These are phyloP conservation scores for Apiospora malaysiana DNA, from an alignment of 2,329 filamentous ascomycete species.

Conservation along the genomic window DNA sequence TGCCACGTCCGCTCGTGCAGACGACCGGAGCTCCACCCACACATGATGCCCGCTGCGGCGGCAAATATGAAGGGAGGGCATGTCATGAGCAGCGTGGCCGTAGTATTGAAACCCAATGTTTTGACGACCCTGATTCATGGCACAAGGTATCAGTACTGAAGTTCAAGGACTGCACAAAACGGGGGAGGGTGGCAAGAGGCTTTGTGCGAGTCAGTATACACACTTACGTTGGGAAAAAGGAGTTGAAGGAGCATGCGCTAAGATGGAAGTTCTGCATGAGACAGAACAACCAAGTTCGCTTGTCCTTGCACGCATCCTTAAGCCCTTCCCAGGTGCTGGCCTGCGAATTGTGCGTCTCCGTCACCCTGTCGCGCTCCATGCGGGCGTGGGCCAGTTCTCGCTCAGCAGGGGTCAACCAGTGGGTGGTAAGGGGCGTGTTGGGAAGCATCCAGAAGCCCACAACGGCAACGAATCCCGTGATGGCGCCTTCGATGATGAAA, in stretches of 20 bases:
- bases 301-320: slow-evolving; percentile 54
- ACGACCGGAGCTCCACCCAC: slow-evolving; percentile 20
- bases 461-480: slow-evolving; percentile 65
- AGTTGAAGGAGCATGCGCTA: slow-evolving; percentile 53
- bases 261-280: slow-evolving; percentile 63
- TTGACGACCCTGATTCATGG: slow-evolving; percentile 13
- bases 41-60: slow-evolving; percentile 10
- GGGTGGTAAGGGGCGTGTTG: slow-evolving; percentile 46
- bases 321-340: slow-evolving; percentile 54
- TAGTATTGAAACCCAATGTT: slow-evolving; percentile 20
- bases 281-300: slow-evolving; percentile 57
- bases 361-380: slow-evolving; percentile 58
- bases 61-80: slow-evolving; percentile 20
- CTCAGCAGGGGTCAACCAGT: slow-evolving; percentile 53
- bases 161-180: neutral
- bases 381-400: slow-evolving; percentile 52
- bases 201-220: neutral
- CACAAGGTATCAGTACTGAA: neutral
- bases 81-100: slow-evolving; percentile 19
- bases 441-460: slow-evolving; percentile 62
- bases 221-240: slow-evolving; percentile 50
- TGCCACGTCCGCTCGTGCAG: slow-evolving; percentile 22
- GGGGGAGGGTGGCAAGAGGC: neutral
- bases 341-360: slow-evolving; percentile 42
- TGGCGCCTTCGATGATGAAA: slow-evolving; percentile 63